A percentile compares a stretch with the other conserved stretches of the same genome.
These are phyloP conservation scores for Mucor saturninus DNA, from an alignment of 371 early-diverging fungal genomes.

Conservation along the genomic window DNA sequence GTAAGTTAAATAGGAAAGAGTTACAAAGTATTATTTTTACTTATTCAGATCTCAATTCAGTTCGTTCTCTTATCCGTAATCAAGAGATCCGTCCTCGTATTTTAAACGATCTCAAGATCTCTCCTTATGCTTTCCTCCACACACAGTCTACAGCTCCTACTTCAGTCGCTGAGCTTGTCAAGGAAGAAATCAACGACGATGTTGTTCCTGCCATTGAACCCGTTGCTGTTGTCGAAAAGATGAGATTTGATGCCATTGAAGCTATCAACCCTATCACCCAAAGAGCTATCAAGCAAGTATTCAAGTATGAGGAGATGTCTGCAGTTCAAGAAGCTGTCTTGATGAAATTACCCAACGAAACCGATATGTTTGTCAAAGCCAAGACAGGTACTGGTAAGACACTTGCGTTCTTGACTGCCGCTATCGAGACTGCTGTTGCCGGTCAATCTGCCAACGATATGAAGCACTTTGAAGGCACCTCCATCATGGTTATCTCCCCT, in stretches of 20 bases:
- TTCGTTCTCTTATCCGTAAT: constrained; percentile 6
- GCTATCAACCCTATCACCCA: constrained; percentile 61
- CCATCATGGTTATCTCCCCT: constrained; percentile 91
- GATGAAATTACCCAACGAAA: constrained; percentile 69
- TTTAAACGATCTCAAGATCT: constrained; percentile 25
- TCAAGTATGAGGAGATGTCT: constrained; percentile 80
- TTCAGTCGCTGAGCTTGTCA: constrained; percentile 15
- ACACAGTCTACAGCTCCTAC: constrained; percentile 17
- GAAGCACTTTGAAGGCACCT: constrained; percentile 60
- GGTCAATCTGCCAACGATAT: constrained; percentile 34
- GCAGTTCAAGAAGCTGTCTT: constrained; percentile 85
- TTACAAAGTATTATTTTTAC: too few relatives aligned
- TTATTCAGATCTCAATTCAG: constrained; percentile 29
- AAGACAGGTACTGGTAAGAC: constrained; percentile 99
- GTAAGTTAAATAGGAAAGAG: neutral
- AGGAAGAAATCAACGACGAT: constrained; percentile 11
- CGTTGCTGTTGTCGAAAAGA: constrained; percentile 20
- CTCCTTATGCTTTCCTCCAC: constrained; percentile 32
- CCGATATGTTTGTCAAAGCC: constrained; percentile 88
- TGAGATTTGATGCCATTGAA: constrained; percentile 59
- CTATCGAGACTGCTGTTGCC: constrained; percentile 72
- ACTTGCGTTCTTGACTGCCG: constrained; percentile 90
- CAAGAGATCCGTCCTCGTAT: constrained; percentile 13
- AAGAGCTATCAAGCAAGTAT: constrained; percentile 65
- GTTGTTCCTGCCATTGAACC: constrained; percentile 8